Evolutionary conservation across 1,139 yeast genomes (phyloP), one percentile per base, ranked within the genome.

Genomic region (Protomyces inouyei): DNA sequence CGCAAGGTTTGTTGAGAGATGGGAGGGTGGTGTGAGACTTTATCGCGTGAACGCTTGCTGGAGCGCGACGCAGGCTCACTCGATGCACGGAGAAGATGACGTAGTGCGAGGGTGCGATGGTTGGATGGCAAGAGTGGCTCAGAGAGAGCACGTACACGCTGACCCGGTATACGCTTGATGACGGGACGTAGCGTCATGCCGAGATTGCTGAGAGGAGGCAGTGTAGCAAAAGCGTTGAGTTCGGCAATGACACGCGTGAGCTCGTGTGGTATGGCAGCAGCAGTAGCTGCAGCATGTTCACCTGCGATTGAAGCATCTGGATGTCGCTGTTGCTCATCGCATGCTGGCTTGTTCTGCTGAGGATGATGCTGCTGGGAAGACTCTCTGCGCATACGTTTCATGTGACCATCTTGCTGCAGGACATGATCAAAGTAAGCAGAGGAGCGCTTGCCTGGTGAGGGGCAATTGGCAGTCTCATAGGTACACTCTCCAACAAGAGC

Each of bases 1-100:
- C 87, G 84, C 70, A 92, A 80, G 52, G 91, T 85, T 72, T 87
- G 93, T 65, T 89, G 78, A 74, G 89, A 90, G 65, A 91, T 92
- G 0, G 97, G 96, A 1, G 98, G 98, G 12, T 43, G 43, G 25
- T 48, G 56, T 10, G 48, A 43, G 6, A 18, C 48, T 23, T 43
- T 43, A 5, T 18, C 28, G 12, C 48, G 48, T 21, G 48, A 43
- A 10, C 48, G 48, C 12, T 43, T 43, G 21, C 23, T 18, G 23
- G 48, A 18, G 23, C 48, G 48, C 25, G 25, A 18, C 16, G 48
- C 23, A 8, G 28, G 48, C 23, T 43, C 48, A 21, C 16, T 21
- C 10, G 48, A 43, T 10, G 48, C 48, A 10, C 48, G 48, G 14
- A n/a, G 16, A 14, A 38, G 18, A 9, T 43, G 48, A 10, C 48